Evolutionary conservation across 1,139 yeast genomes (phyloP), one percentile per base, ranked within the genome.

Genomic region (Taphrina communis): DNA sequence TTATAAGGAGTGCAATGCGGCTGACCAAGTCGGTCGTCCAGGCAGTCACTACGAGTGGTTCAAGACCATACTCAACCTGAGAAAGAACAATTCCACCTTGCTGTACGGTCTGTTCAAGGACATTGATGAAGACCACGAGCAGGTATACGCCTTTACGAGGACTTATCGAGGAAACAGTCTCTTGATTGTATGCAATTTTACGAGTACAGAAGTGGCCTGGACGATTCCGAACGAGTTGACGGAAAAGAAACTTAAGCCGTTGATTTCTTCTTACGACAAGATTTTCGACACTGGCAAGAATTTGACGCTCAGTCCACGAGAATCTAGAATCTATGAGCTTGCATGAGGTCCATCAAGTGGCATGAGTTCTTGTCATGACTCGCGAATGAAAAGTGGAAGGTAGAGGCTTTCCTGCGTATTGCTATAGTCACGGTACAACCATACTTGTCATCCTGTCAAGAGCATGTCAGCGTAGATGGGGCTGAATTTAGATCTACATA

Each of bases 11-110:
- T 82, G 81, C 74, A 85, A 86, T 73, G 87, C 81, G 55, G 82
- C 79, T 11, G 74, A 78, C 1, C 87, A 86, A 75, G 74, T 79
- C 31, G 72, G 80, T 53, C 86, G 85, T 73, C 81, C 82, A 14
- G 73, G 80, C 60, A 84, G 87, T 0, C 80, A 84, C 21, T 79
- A 81, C 70, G 74, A 77, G 68, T 85, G 83, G 77, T 85, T 84
- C 82, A 78, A 78, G 70, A 77, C 78, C 71, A 78, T 82, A 3
- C 76, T 86, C 71, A 73, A 76, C 66, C 65, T 82, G 35, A 82
- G 89, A 77, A 84, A 83, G 74, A 75, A 77, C 46, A 75, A 80
- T 77, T 31, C 39, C 12, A 72, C 81, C 36, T 76, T 83, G 67
- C 79, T 83, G 59, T 82, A 84, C 73, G 88, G 88, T 19, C 74